A percentile compares a stretch with the other conserved stretches of the same genome.
phyloP scores from a whole-genome alignment of 331 rosid genomes.

The Rhamnella rubrinervis region DNA sequence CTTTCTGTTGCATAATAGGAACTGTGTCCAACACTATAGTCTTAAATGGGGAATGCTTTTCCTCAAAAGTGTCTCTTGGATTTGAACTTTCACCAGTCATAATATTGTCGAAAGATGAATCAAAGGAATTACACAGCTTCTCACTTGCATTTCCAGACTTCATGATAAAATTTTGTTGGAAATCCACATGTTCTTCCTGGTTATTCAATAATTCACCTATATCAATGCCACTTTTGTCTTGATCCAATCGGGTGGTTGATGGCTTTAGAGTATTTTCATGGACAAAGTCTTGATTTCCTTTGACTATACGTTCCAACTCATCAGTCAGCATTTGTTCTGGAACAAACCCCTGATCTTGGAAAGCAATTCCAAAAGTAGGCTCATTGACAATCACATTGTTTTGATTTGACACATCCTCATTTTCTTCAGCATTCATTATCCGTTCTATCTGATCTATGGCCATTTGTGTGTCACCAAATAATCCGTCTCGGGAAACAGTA shows the following conservation, averaged over 20 bases:
- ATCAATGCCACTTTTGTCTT: not conserved
- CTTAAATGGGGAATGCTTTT: not conserved
- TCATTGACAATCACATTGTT: slow-evolving; percentile 16
- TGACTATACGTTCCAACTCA: slow-evolving; percentile 40
- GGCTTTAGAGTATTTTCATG: slow-evolving; percentile 25
- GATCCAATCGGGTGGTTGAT: not conserved
- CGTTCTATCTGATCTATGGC: slow-evolving; percentile 36
- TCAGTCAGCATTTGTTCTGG: slow-evolving; percentile 36
- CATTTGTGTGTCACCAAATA: slow-evolving; percentile 12
- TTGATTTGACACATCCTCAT: slow-evolving; percentile 15
- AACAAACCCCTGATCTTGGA: slow-evolving; percentile 24
- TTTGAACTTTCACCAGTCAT: not conserved
- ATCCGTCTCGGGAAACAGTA: slow-evolving; percentile 24
- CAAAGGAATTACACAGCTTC: not conserved
- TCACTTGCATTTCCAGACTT: not conserved
- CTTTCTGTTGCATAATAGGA: slow-evolving; percentile 26
- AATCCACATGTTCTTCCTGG: slow-evolving; percentile 2
- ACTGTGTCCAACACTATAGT: not conserved
- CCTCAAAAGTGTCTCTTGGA: slow-evolving; percentile 8
- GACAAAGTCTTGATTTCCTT: slow-evolving; percentile 38
- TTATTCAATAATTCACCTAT: slow-evolving; percentile 3
- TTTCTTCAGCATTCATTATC: slow-evolving; percentile 36
- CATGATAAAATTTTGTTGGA: not conserved
- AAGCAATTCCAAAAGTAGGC: slow-evolving; percentile 10
- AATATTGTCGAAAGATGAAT: not conserved